A percentile compares a stretch with the other conserved stretches of the same genome.
Evolutionary conservation across 768 basidiomycete species (phyloP).

Genomic region (Daedaleopsis nitida): DNA sequence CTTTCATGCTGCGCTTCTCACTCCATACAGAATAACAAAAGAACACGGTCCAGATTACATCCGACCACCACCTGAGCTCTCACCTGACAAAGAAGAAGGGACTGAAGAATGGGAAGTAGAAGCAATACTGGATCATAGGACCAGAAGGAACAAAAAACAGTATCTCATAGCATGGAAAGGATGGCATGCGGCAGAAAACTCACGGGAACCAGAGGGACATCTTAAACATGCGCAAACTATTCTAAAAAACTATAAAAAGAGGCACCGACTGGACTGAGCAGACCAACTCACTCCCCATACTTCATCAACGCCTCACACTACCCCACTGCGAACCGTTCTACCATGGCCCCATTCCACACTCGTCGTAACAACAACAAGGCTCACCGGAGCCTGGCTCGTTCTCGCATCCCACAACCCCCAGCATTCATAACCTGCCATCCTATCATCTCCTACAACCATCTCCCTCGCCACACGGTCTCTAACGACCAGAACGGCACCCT

Average conservation of each 20-base stretch:
- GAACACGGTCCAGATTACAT: neutral
- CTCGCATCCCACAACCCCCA: neutral
- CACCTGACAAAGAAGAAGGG: neutral
- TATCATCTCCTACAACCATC: neutral
- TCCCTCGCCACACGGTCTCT: neutral
- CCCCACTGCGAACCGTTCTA: neutral
- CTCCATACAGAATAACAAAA: constrained; percentile 13
- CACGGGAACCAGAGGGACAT: neutral
- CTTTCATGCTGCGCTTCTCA: constrained; percentile 19
- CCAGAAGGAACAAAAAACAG: neutral
- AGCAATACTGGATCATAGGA: neutral
- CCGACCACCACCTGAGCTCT: neutral
- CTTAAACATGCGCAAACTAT: neutral
- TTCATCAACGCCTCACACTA: no score
- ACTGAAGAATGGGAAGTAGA: neutral
- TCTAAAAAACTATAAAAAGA: neutral
- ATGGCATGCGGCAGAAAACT: neutral
- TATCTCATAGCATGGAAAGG: neutral
- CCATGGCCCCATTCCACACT: neutral
- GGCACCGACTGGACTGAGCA: neutral
- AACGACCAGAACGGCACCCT: neutral
- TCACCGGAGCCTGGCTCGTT: no score
- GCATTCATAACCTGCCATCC: neutral
- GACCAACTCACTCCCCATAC: neutral
- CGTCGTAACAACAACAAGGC: neutral